Base-by-base conservation (phyloP, 139 green algal genomes). In the Gonium pectorale region DNA sequence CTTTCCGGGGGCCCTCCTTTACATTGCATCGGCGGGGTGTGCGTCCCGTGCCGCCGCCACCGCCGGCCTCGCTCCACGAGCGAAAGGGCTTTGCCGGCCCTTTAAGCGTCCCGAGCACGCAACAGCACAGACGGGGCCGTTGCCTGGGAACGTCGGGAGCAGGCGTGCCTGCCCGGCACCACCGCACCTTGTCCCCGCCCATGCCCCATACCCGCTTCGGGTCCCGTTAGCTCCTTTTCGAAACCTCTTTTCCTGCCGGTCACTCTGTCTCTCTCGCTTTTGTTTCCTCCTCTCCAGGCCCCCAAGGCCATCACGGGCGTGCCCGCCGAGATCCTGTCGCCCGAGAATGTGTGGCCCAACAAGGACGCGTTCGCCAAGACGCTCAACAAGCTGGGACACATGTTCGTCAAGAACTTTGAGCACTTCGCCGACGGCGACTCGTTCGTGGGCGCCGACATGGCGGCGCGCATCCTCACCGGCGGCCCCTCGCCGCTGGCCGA, bases 291-390 rank as follows among this genome's bases (percentile, higher is more conserved):
- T 9, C 66, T 54, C 24, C 67, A 77, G 82, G 88, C 93, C 44
- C 95, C 95, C 59, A 90, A 69, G 37, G 9, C 51, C 5, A 89
- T 90, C 56, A 72, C 79, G 41, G 86, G 80, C 31, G 96, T 99
- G 80, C 95, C 96, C 22, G 38, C 43, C 19, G 87, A 95, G 21
- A 86, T 99, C 54, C 92, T 99, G 74, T 73, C 89, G 67, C 95
- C 95, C 21, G 68, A 86, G 66, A 87, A 80, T 52, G 43, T 77
- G 41, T 98, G 95, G 95, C 56, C 66, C 6, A 86, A 95, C 89
- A 83, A 90, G 73, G 90, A 87, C 68, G 71, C 83, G 75, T 98
- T 97, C 87, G 56, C 93, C 66, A 46, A 72, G 31, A 94, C 90
- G 35, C 87, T 97, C 38, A 59, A 64, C 38, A 88, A 94, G 56